A percentile compares a stretch with the other conserved stretches of the same genome.
Conservation (phyloP, 352 stramenopile genomes). For the Globisporangium camurandrum region DNA sequence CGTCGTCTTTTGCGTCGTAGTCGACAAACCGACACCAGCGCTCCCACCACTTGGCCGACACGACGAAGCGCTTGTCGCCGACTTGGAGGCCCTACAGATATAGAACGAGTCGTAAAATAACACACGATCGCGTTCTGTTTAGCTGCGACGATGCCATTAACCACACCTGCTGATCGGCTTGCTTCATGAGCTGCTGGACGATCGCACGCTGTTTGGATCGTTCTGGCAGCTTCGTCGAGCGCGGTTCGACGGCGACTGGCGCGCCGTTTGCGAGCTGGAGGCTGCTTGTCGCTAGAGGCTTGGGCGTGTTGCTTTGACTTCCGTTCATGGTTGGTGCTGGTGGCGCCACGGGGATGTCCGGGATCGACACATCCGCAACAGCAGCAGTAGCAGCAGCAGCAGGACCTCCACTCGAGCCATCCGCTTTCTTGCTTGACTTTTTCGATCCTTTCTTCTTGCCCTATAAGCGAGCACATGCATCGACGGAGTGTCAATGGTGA, state of each 20-base stretch:
- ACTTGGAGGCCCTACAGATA: conserved; percentile 46
- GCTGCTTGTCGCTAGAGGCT: background rate
- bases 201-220: conserved; percentile 41
- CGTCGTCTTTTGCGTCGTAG: conserved; percentile 31
- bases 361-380: too few relatives aligned
- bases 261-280: conserved; percentile 4
- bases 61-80: conserved; percentile 69
- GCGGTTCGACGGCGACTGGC: conserved; percentile 10
- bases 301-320: conserved; percentile 5
- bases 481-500: background rate
- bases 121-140: background rate
- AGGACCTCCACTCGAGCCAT: conserved; percentile 10
- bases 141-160: too few relatives aligned
- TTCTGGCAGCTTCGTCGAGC: conserved; percentile 19
- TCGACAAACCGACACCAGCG: conserved; percentile 65
- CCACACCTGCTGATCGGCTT: conserved; percentile 44
- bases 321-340: background rate
- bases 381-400: conserved; percentile 4
- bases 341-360: too few relatives aligned
- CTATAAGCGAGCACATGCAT: background rate
- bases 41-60: conserved; percentile 80
- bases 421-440: conserved; percentile 50
- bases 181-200: conserved; percentile 45
- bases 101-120: background rate
- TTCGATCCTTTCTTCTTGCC: conserved; percentile 42